Conservation (phyloP, 2,329 filamentous ascomycete genomes). For the Colletotrichum filicis region DNA sequence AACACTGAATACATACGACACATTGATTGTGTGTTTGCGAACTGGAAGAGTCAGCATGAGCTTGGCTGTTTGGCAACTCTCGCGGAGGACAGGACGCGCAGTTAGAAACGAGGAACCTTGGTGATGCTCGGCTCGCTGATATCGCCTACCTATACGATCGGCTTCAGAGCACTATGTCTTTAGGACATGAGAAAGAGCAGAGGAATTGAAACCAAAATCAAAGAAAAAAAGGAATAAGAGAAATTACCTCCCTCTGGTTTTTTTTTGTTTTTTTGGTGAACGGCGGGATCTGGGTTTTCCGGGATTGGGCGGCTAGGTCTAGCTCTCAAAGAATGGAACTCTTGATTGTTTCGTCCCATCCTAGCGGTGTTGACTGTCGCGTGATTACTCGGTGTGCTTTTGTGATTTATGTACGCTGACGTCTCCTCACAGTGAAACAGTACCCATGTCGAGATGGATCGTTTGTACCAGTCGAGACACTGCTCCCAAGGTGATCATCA, state of each 20-base stretch:
- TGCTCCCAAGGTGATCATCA: neutral
- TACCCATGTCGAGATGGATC: neutral
- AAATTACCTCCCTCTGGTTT: neutral
- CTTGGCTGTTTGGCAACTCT: slow-evolving; percentile 17
- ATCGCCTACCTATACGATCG: slow-evolving; percentile 13
- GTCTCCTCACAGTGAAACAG: neutral
- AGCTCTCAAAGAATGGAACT: slow-evolving; percentile 35
- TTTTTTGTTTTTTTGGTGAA: slow-evolving; percentile 15
- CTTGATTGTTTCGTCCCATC: slow-evolving; percentile 33
- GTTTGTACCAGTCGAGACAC: neutral
- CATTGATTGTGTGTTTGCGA: slow-evolving; percentile 11
- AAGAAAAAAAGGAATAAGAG: neutral
- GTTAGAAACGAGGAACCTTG: neutral
- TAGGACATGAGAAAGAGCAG: slow-evolving; percentile 27
- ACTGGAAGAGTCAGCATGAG: slow-evolving; percentile 3
- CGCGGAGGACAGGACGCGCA: slow-evolving; percentile 16
- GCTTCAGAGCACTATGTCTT: slow-evolving; percentile 31
- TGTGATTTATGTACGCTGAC: neutral
- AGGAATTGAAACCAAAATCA: slow-evolving; percentile 4
- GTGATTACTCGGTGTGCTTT: neutral
- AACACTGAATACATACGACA: slow-evolving; percentile 2
- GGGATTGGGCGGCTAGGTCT: slow-evolving; percentile 31
- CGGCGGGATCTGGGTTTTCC: slow-evolving; percentile 24
- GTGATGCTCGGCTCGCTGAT: slow-evolving; percentile 33
- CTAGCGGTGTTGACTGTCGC: neutral